Evolutionary conservation across 2,329 filamentous ascomycete species (phyloP), one percentile per base, ranked within the genome.

Genomic region (Periconia sp.): DNA sequence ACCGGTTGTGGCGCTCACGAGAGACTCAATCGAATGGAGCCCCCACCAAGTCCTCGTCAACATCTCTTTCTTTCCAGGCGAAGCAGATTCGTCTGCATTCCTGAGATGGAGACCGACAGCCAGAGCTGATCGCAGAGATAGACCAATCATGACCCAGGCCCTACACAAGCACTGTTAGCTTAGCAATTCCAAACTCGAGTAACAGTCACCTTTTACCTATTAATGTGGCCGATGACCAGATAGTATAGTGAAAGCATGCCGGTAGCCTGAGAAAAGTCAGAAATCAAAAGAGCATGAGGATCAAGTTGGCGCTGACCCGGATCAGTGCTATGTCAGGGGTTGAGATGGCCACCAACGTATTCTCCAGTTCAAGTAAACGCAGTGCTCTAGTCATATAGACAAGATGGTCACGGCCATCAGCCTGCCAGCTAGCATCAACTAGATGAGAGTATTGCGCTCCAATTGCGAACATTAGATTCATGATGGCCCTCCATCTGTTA

Each of bases 401-500:
- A 8, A 68, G 17, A 50, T 74, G 69, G 19, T 73, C 68, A 10
- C 56, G 46, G 6, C 46, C 47, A 23, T 67, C 55, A 9, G 49
- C 60, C 7, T 51, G 54, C 59, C 59, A 66, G 2, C 56, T 52
- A 2, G 66, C 62, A 43, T 63, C 49, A 1, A 55, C 55, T 35
- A 73, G 57, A 45, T 68, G 62, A 3, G 68, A 67, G 49, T 69
- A 69, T 41, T 66, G 62, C 17, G 73, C 63, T 3, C 69, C 73
- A 33, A 76, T 71, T n/a, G 74, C 74, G 47, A 76, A 73, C 2
- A 76, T 62, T 14, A 76, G 52, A 48, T 76, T 74, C 15, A 76
- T 45, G 11, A 72, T 66, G 9, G 66, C 69, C 41, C 50, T 51
- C 54, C 71, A 73, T 23, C 33, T 55, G 11, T 49, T 17, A 13